Evolutionary conservation across 306 rosid genomes (phyloP).

Genomic region (Glycine tomentella): DNA sequence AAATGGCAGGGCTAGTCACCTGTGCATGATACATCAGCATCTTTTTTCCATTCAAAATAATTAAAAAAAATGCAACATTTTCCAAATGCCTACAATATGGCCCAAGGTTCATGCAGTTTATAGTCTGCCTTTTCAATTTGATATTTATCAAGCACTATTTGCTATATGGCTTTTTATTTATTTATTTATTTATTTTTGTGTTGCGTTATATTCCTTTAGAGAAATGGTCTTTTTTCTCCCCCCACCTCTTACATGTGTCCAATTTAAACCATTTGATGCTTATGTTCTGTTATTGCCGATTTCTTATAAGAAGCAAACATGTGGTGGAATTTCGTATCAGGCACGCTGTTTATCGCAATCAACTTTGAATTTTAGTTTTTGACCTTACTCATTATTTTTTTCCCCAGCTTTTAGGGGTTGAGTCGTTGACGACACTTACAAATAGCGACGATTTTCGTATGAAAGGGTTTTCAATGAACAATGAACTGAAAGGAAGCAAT

Average conservation of each 20-base stretch:
- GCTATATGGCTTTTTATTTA: too few species aligned
- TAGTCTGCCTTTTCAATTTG: conserved; percentile 31
- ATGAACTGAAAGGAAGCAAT: neutral
- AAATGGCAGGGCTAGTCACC: too few species aligned
- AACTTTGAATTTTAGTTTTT: conserved; percentile 39
- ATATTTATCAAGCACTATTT: conserved; percentile 46
- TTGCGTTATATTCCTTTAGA: too few species aligned
- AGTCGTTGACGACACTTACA: conserved; percentile 8
- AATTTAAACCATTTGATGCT: conserved; percentile 41
- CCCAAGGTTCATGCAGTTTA: conserved; percentile 3
- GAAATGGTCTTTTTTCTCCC: neutral
- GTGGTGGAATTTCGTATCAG: conserved; percentile 43
- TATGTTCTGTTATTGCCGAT: neutral
- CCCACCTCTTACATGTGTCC: conserved; percentile 26
- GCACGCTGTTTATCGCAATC: conserved; percentile 43
- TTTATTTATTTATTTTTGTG: too few species aligned
- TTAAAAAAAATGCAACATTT: conserved; percentile 18
- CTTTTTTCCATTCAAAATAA: conserved; percentile 42
- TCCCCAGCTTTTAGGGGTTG: conserved; percentile 30
- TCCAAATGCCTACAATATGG: conserved; percentile 41
- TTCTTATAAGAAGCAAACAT: too few species aligned
- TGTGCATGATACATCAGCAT: conserved; percentile 42
- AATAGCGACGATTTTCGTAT: neutral
- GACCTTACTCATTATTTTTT: conserved; percentile 22
- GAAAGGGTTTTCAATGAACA: conserved; percentile 46